A percentile compares a stretch with the other conserved stretches of the same genome.
Conservation (phyloP, 2,329 filamentous ascomycete genomes). For the Triangularia setosa region DNA sequence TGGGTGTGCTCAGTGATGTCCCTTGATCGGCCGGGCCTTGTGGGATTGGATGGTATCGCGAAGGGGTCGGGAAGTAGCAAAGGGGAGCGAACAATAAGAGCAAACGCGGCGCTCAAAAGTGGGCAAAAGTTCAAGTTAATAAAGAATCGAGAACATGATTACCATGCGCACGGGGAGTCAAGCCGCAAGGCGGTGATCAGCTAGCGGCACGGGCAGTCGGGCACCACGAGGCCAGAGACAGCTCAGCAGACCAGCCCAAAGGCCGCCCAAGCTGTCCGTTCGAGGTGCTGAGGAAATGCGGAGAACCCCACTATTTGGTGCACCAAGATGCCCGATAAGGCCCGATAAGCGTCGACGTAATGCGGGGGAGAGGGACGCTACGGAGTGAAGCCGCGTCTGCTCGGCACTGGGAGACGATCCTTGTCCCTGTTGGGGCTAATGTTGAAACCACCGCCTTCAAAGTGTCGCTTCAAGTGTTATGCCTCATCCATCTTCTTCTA, state of each 20-base stretch:
- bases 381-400: neutral
- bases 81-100: neutral
- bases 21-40: neutral
- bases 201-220: neutral
- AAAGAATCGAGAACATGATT: neutral
- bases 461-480: too few species aligned
- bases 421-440: too few species aligned
- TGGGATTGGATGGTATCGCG: neutral
- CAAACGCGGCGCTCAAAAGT: neutral
- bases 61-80: neutral
- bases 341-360: neutral
- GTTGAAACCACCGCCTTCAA: too few species aligned
- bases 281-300: neutral
- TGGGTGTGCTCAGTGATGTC: neutral
- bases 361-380: conserved; percentile 1
- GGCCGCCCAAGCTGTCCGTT: neutral
- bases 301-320: neutral
- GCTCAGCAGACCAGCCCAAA: neutral
- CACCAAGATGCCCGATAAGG: neutral
- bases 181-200: neutral
- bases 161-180: neutral
- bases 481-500: neutral
- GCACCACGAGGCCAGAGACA: neutral
- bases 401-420: neutral
- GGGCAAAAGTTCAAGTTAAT: neutral